Evolutionary conservation across 2,329 filamentous ascomycete genomes (phyloP).

Genomic region (Fusarium subglutinans): DNA sequence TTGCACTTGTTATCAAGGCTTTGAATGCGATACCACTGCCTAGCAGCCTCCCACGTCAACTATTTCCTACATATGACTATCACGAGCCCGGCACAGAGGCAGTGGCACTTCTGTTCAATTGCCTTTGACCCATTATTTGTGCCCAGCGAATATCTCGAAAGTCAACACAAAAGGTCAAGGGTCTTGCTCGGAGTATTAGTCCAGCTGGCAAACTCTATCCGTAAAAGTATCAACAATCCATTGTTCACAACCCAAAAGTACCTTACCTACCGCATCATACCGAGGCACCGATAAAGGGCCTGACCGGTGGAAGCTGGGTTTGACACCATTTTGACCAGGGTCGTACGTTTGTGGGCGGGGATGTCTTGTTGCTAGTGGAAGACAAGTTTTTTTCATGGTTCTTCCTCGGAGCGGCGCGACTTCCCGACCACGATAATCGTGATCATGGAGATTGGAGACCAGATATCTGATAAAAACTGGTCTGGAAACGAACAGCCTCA

Average conservation of each 20-base stretch:
- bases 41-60: constrained; percentile 32
- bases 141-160: neutral
- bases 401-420: constrained; percentile 13
- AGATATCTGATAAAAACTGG: neutral
- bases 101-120: constrained; percentile 23
- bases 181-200: constrained; percentile 12
- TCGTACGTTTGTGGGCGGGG: constrained; percentile 7
- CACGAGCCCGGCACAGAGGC: neutral
- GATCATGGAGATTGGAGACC: neutral
- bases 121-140: constrained; percentile 4
- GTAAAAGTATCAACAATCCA: neutral
- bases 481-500: neutral
- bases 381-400: constrained; percentile 10
- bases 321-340: constrained; percentile 18
- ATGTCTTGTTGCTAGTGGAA: neutral
- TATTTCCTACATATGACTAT: constrained; percentile 18
- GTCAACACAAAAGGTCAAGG: constrained; percentile 4
- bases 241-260: neutral
- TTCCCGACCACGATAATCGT: neutral
- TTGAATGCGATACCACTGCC: constrained; percentile 14
- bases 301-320: constrained; percentile 10
- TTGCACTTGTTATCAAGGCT: constrained; percentile 16
- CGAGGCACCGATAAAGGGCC: constrained; percentile 5
- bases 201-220: constrained; percentile 1
- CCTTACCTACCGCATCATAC: neutral